These are phyloP conservation scores for Aspergillus cavernicola DNA, from an alignment of 495 filamentous ascomycete species.

Conservation along the genomic window DNA sequence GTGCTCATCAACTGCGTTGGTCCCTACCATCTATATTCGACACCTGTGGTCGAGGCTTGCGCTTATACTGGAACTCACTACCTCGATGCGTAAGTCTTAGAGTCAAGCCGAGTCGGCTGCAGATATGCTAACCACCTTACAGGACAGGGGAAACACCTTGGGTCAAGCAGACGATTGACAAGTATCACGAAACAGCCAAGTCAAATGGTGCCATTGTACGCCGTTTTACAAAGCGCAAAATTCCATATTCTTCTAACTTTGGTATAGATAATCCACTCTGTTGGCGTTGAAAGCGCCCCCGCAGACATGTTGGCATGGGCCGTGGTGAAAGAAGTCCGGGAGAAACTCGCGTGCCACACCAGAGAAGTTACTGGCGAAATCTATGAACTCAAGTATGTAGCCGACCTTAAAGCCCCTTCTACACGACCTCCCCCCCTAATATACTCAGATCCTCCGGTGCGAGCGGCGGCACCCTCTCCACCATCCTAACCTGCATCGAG, in stretches of 20 bases:
- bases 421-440: too few species aligned
- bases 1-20: constrained; percentile 82
- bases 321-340: constrained; percentile 61
- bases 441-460: constrained; percentile 42
- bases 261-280: constrained; percentile 73
- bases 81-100: constrained; percentile 59
- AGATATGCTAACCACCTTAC: constrained; percentile 8
- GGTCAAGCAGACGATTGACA: constrained; percentile 71
- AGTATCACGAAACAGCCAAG: constrained; percentile 74
- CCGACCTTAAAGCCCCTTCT: background rate
- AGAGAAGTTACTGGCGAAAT: constrained; percentile 58
- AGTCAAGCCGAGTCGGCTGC: background rate
- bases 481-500: constrained; percentile 61
- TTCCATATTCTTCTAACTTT: constrained; percentile 18
- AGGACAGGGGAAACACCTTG: constrained; percentile 84
- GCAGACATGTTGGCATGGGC: constrained; percentile 75
- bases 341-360: constrained; percentile 52
- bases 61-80: constrained; percentile 86
- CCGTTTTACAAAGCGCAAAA: background rate
- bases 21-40: constrained; percentile 76
- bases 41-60: constrained; percentile 82
- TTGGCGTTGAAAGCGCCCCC: constrained; percentile 81
- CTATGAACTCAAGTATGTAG: constrained; percentile 53
- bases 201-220: constrained; percentile 67
- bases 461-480: constrained; percentile 72